phyloP scores from a whole-genome alignment of 768 basidiomycete genomes.

The Russula earlei region DNA sequence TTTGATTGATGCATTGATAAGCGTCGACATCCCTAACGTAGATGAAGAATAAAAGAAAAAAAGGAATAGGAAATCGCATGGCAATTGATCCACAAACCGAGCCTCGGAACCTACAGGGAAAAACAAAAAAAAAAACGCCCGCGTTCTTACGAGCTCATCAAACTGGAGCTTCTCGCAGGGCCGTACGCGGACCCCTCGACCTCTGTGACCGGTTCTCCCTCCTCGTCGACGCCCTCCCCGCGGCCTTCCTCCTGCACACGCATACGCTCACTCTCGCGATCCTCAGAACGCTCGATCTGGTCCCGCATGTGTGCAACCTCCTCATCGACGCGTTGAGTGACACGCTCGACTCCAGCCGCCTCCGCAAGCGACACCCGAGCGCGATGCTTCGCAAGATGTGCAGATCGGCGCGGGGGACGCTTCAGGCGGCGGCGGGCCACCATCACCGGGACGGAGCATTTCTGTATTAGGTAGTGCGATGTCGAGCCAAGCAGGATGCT shows the following conservation, averaged over 20 bases:
- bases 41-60: no score
- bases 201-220: slow-evolving; percentile 13
- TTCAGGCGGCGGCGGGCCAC: slow-evolving; percentile 88
- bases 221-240: slow-evolving; percentile 9
- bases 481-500: slow-evolving; percentile 92
- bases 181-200: slow-evolving; percentile 15
- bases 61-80: no score
- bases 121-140: background rate
- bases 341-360: slow-evolving; percentile 77
- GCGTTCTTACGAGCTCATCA: slow-evolving; percentile 10
- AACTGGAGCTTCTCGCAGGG: slow-evolving; percentile 12
- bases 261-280: slow-evolving; percentile 22
- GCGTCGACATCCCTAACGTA: no score
- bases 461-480: slow-evolving; percentile 90
- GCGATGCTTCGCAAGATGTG: slow-evolving; percentile 74
- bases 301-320: slow-evolving; percentile 77
- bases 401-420: slow-evolving; percentile 71
- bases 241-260: slow-evolving; percentile 14
- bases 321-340: slow-evolving; percentile 75
- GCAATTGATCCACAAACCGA: no score
- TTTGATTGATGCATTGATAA: no score
- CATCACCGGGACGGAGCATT: slow-evolving; percentile 95
- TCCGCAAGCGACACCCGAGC: slow-evolving; percentile 79
- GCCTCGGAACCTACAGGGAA: background rate
- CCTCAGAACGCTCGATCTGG: slow-evolving; percentile 63